These are phyloP conservation scores for Dillenia suffruticosa DNA, from an alignment of 164 flowering plant species.

Conservation along the genomic window DNA sequence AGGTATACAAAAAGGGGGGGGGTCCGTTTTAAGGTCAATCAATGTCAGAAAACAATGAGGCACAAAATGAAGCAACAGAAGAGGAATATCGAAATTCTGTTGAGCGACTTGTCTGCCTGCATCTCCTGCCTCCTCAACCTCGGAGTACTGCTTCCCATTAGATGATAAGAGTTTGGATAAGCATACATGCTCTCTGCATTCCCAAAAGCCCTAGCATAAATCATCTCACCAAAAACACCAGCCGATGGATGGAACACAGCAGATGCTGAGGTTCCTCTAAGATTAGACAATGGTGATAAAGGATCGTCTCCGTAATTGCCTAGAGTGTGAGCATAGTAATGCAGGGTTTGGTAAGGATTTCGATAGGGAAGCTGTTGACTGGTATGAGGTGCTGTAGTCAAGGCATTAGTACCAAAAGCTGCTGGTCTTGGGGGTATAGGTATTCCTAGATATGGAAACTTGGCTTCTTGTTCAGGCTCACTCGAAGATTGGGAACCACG, in stretches of 20 bases:
- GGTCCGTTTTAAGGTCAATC: too few relatives aligned
- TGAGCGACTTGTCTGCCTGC: slow-evolving; percentile 44
- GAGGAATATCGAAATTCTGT: slow-evolving; percentile 48
- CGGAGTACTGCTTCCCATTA: slow-evolving; percentile 21
- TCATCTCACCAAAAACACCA: slow-evolving; percentile 56
- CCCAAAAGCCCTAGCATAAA: slow-evolving; percentile 49
- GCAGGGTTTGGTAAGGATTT: slow-evolving; percentile 28
- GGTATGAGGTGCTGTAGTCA: slow-evolving; percentile 10
- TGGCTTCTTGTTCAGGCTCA: slow-evolving; percentile 10
- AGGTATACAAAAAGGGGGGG: too few relatives aligned
- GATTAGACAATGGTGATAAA: slow-evolving; percentile 14
- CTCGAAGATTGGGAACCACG: slow-evolving; percentile 29
- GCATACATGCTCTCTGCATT: slow-evolving; percentile 34
- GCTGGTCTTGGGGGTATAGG: slow-evolving; percentile 51
- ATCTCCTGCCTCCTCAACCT: slow-evolving; percentile 53
- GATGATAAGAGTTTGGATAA: slow-evolving; percentile 39
- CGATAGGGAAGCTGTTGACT: slow-evolving; percentile 30
- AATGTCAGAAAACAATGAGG: slow-evolving; percentile 40
- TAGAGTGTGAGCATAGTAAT: slow-evolving; percentile 7
- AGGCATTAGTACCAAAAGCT: slow-evolving; percentile 24
- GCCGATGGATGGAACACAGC: slow-evolving; percentile 22
- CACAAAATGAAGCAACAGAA: slow-evolving; percentile 52
- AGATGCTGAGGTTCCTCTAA: slow-evolving; percentile 10
- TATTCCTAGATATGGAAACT: slow-evolving; percentile 17
- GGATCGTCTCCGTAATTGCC: slow-evolving; percentile 14